Evolutionary conservation across 257 asterid species (phyloP).

Genomic region (Lycium barbarum): DNA sequence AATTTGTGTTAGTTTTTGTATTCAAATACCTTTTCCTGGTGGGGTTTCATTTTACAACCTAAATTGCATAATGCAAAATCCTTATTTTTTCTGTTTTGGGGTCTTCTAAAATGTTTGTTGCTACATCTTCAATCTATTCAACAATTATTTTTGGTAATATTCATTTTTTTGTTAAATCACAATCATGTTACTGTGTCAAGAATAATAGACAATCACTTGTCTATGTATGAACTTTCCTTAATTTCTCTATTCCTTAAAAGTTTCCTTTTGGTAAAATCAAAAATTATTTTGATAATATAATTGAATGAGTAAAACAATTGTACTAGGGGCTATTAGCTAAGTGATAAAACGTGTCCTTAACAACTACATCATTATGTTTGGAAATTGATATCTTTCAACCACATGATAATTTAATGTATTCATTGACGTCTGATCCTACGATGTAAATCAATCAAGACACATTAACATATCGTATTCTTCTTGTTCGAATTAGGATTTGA

Average conservation of each 20-base stretch:
- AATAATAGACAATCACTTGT: neutral
- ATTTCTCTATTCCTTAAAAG: neutral
- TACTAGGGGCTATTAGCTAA: no score
- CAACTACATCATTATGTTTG: no score
- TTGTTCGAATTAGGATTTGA: no score
- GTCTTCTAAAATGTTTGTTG: neutral
- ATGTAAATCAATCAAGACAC: no score
- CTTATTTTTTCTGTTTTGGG: neutral
- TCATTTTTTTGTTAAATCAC: neutral
- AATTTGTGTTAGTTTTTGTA: neutral
- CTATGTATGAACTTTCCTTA: neutral
- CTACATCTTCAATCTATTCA: constrained; percentile 17
- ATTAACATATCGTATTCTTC: no score
- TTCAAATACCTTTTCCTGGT: neutral
- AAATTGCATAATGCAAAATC: neutral
- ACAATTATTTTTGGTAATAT: neutral
- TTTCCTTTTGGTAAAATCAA: neutral
- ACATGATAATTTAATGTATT: no score
- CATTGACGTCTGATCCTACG: no score
- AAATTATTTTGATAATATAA: neutral
- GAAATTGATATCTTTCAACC: no score
- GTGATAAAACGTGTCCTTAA: no score
- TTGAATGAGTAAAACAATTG: no score
- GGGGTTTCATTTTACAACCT: neutral
- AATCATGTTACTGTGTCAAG: neutral